Conservation (phyloP, 306 rosid species). For the Prunus davidiana region DNA sequence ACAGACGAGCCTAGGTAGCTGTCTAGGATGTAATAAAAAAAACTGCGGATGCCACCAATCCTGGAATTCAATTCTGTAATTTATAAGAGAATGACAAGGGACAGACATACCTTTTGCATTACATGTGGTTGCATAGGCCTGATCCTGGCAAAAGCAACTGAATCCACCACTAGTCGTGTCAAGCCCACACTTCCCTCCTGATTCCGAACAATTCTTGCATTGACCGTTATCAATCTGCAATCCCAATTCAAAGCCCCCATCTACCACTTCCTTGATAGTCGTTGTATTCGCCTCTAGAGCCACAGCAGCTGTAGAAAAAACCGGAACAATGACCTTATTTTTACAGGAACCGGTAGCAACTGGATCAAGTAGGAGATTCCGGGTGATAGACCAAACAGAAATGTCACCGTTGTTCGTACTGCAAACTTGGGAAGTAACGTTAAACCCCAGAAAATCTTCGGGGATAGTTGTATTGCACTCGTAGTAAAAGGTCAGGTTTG, state of each 20-base stretch:
- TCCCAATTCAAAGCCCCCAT: neutral
- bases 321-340: neutral
- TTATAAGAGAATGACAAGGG: neutral
- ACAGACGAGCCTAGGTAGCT: too few species aligned
- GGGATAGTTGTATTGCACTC: neutral
- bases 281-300: rapidly evolving
- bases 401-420: too few species aligned
- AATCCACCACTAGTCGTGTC: neutral
- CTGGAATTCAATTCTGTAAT: too few species aligned
- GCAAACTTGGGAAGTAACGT: too few species aligned
- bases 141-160: neutral
- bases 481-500: neutral
- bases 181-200: neutral
- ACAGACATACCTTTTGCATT: neutral
- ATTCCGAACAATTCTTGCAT: rapidly evolving
- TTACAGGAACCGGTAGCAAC: rapidly evolving
- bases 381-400: too few species aligned
- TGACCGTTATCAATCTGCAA: rapidly evolving
- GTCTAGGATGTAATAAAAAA: too few species aligned
- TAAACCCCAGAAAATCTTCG: too few species aligned
- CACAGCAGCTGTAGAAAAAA: neutral
- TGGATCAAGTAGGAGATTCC: rapidly evolving
- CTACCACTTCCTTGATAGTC: rapidly evolving
- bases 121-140: neutral
- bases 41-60: too few species aligned